phyloP scores from a whole-genome alignment of 352 stramenopile genomes.

The Ophiocytium majus region DNA sequence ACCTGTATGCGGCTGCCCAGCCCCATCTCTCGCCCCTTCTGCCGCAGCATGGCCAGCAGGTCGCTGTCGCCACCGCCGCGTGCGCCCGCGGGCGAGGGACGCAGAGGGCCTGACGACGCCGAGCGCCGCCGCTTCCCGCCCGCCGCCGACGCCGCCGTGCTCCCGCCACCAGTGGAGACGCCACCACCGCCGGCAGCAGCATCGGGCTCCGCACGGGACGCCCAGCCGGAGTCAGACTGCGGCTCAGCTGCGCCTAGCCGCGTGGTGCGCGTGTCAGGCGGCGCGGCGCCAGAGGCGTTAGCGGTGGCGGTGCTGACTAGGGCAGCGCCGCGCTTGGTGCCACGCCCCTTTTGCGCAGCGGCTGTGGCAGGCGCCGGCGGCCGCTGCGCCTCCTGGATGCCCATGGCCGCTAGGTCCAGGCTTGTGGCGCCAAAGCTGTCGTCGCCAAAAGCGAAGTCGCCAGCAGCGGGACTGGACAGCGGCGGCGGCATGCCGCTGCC shows the following conservation, averaged over 20 bases:
- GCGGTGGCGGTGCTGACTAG: background rate
- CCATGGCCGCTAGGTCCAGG: slow-evolving; percentile 7
- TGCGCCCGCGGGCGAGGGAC: background rate
- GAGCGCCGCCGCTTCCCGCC: background rate
- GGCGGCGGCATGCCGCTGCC: background rate
- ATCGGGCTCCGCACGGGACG: background rate
- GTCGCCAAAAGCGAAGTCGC: too few species aligned
- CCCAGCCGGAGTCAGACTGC: background rate
- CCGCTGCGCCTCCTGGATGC: slow-evolving; percentile 2
- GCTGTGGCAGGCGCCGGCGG: background rate
- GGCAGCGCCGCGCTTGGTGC: background rate
- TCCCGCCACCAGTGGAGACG: background rate
- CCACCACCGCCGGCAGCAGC: background rate
- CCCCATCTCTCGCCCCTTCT: slow-evolving; percentile 6
- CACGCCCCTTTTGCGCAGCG: background rate
- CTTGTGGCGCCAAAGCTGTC: background rate
- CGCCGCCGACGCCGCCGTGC: too few species aligned
- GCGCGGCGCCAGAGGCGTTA: too few species aligned
- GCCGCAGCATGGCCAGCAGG: slow-evolving; percentile 11
- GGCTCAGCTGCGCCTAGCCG: too few species aligned
- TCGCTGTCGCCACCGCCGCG: background rate
- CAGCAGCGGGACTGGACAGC: background rate
- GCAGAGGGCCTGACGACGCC: background rate
- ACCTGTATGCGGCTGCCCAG: slow-evolving; percentile 14
- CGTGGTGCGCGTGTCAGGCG: too few species aligned